Base-by-base conservation (phyloP, 768 basidiomycete genomes). In the Collybia mongolica region DNA sequence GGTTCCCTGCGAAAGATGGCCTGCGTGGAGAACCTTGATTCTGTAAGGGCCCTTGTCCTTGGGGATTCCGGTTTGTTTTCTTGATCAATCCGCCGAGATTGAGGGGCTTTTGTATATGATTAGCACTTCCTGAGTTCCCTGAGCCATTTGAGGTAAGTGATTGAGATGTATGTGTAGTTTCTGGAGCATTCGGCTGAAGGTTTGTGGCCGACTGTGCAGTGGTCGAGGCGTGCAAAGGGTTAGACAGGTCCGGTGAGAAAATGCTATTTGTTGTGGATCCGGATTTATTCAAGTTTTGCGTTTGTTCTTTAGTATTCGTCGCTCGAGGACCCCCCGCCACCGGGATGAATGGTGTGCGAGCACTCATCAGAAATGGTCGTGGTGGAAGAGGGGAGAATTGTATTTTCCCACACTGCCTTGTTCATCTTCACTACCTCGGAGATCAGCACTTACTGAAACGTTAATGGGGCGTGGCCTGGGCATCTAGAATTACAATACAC, bases 311-410 rank as follows among this genome's bases (percentile, higher is more conserved):
- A 32, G 46, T 40, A 23, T 54, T 42, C 19, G 53, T 39, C 12
- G 48, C 41, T 18, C 46, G 44, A 6, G 57, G 50, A 6, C 44
- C 55, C 22, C 54, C 46, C 18, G 48, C 14, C 1, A 48, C 22
- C 14, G 56, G 54, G 29, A 63, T 36, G 18, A 63, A 61, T 14
- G 62, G 56, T 7, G 50, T 54, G 14, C 62, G 58, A 24, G 56
- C 54, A 35, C 60, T 63, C 56, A 32, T 32, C 11, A 11, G 32
- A 32, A 32, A 32, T 32, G 14, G 14, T 12, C 32, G 14, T 32
- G 32, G 7, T 32, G 32, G 11, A 14, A 32, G 11, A 6, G 32
- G 32, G 14, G 32, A 14, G 14, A 32, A 12, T 32, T 12, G 7
- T 9, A 32, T 32, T 32, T 32, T 32, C 32, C 5, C 32, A 32